phyloP scores from a whole-genome alignment of 2,329 filamentous ascomycete species.

The Nigrospora osmanthi region DNA sequence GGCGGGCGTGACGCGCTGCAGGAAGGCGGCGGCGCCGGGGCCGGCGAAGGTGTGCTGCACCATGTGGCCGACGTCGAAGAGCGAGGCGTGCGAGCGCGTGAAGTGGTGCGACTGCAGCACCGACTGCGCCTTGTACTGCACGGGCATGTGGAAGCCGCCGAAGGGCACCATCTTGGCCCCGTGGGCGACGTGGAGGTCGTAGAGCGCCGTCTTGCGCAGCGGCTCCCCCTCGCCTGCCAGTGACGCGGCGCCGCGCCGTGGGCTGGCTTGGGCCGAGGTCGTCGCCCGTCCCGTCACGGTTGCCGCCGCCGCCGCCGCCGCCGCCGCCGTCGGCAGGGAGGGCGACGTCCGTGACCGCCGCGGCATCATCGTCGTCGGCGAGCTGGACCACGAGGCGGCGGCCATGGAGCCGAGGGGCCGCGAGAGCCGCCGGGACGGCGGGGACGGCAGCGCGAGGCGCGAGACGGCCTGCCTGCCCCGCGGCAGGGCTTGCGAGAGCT shows the following conservation, averaged over 20 bases:
- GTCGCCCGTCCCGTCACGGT: not conserved
- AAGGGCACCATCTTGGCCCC: conserved; percentile 97
- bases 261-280: not conserved
- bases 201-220: conserved; percentile 62
- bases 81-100: conserved; percentile 77
- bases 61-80: conserved; percentile 98
- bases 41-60: conserved; percentile 82
- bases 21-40: conserved; percentile 69
- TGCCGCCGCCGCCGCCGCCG: not conserved
- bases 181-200: conserved; percentile 68
- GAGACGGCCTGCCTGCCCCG: not conserved
- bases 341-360: no score
- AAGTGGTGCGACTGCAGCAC: conserved; percentile 83
- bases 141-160: conserved; percentile 85
- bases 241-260: not conserved
- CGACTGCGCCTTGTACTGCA: conserved; percentile 73
- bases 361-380: no score
- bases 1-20: conserved; percentile 78
- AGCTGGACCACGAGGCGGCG: no score
- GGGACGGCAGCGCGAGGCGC: not conserved
- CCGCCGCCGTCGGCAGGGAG: no score
- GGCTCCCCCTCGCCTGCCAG: conserved; percentile 1
- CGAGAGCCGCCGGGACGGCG: not conserved
- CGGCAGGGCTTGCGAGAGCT: conserved; percentile 2
- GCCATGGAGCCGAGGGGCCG: no score